Percentiles rank a stretch among this genome's conserved stretches.
Conservation (phyloP, 1,284 basidiomycete species). For the Pulchroboletus neoregius region DNA sequence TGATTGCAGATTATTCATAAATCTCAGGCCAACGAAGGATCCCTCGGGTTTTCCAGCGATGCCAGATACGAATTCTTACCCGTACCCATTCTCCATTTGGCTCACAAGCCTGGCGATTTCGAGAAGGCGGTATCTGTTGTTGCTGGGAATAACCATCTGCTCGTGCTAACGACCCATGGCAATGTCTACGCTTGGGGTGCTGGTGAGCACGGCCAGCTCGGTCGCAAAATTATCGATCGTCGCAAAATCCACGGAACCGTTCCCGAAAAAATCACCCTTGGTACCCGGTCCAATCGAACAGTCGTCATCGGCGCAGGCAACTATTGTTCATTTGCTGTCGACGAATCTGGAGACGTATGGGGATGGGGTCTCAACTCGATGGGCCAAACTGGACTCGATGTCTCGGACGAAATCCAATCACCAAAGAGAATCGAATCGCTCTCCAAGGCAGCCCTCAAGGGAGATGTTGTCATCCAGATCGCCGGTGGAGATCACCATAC, state of each 20-base stretch:
- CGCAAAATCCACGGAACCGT: slow-evolving; percentile 80
- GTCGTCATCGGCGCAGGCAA: slow-evolving; percentile 76
- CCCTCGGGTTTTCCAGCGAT: slow-evolving; percentile 79
- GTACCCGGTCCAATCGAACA: slow-evolving; percentile 63
- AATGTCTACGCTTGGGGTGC: slow-evolving; percentile 85
- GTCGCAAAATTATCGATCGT: slow-evolving; percentile 79
- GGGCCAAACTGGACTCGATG: slow-evolving; percentile 61
- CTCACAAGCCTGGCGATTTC: slow-evolving; percentile 56
- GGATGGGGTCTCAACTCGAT: slow-evolving; percentile 89
- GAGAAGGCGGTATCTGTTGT: slow-evolving; percentile 78
- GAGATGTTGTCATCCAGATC: slow-evolving; percentile 68
- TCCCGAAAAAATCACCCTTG: slow-evolving; percentile 78
- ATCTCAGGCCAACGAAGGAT: slow-evolving; percentile 65
- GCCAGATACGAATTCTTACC: slow-evolving; percentile 65
- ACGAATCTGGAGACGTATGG: slow-evolving; percentile 77
- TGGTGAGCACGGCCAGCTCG: slow-evolving; percentile 84
- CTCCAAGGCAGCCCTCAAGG: slow-evolving; percentile 61
- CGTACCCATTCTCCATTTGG: slow-evolving; percentile 65
- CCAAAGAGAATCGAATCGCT: slow-evolving; percentile 71
- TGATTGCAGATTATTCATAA: slow-evolving; percentile 10
- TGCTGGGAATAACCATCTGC: slow-evolving; percentile 82
- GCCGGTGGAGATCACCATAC: slow-evolving; percentile 83
- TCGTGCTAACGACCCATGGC: slow-evolving; percentile 82
- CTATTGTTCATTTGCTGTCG: slow-evolving; percentile 88
- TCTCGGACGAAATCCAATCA: slow-evolving; percentile 50